Evolutionary conservation across 2,329 filamentous ascomycete species (phyloP).

Genomic region (Fusarium oxysporum): DNA sequence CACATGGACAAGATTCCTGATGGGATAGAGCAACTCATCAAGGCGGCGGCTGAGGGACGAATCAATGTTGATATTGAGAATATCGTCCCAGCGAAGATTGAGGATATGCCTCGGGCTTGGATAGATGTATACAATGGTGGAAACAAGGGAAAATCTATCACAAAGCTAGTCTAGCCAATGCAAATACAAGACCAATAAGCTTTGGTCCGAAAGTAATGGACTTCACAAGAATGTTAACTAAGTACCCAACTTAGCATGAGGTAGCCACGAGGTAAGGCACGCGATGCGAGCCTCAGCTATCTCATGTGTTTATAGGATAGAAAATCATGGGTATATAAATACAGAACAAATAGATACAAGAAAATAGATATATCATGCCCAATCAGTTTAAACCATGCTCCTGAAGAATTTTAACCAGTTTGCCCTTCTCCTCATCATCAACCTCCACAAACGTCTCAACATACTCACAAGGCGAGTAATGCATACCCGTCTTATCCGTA

Average conservation of each 20-base stretch:
- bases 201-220: too few species aligned
- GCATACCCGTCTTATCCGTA: conserved; percentile 10
- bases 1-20: conserved; percentile 1
- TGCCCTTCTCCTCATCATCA: conserved; percentile 15
- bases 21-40: neutral
- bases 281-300: too few species aligned
- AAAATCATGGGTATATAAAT: neutral
- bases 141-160: conserved; percentile 22
- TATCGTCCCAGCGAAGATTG: conserved; percentile 3
- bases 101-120: conserved; percentile 28
- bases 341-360: accelerated
- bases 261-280: too few species aligned
- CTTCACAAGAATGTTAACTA: neutral
- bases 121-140: conserved; percentile 14
- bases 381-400: conserved; percentile 1
- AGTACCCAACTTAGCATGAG: too few species aligned
- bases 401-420: neutral
- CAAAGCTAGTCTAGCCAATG: neutral
- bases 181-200: neutral
- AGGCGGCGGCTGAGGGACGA: neutral
- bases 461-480: conserved; percentile 18
- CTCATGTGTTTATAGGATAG: too few species aligned
- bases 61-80: conserved; percentile 18
- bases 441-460: conserved; percentile 16
- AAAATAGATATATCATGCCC: neutral